Percentiles rank a stretch among this genome's conserved stretches.
phyloP scores from a whole-genome alignment of 2,329 filamentous ascomycete species.

The Calonectria henricotiae region DNA sequence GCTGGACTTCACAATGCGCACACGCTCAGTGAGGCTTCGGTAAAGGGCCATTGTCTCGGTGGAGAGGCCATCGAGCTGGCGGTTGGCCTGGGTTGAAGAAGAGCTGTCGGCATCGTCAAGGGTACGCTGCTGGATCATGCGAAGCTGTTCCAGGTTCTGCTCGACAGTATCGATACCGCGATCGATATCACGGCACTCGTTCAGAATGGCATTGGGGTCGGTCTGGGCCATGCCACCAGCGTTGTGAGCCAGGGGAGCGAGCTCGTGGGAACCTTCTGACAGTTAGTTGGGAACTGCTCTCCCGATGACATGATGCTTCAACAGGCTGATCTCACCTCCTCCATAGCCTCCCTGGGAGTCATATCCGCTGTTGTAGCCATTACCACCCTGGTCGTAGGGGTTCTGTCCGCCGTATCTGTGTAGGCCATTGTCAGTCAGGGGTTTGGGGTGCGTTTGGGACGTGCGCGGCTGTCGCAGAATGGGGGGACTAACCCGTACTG shows the following conservation, averaged over 20 bases:
- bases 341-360: constrained; percentile 54
- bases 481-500: constrained; percentile 71
- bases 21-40: constrained; percentile 82
- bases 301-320: neutral
- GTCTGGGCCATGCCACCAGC: constrained; percentile 64
- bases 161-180: constrained; percentile 83
- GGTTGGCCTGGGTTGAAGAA: constrained; percentile 75
- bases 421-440: constrained; percentile 54
- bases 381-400: constrained; percentile 73
- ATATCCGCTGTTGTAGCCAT: constrained; percentile 52
- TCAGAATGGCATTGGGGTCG: constrained; percentile 85
- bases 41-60: constrained; percentile 89
- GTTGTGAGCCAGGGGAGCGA: constrained; percentile 76
- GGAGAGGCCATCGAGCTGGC: constrained; percentile 81
- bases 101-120: constrained; percentile 84
- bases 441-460: constrained; percentile 27
- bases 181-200: constrained; percentile 88
- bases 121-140: constrained; percentile 79
- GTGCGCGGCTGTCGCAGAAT: constrained; percentile 34
- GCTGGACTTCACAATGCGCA: constrained; percentile 87
- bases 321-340: constrained; percentile 49
- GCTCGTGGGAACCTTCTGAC: constrained; percentile 68
- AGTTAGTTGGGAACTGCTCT: constrained; percentile 2
- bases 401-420: constrained; percentile 72
- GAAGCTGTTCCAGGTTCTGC: constrained; percentile 80